Evolutionary conservation across 495 filamentous ascomycete species (phyloP).

Genomic region (Entonaema liquescens): DNA sequence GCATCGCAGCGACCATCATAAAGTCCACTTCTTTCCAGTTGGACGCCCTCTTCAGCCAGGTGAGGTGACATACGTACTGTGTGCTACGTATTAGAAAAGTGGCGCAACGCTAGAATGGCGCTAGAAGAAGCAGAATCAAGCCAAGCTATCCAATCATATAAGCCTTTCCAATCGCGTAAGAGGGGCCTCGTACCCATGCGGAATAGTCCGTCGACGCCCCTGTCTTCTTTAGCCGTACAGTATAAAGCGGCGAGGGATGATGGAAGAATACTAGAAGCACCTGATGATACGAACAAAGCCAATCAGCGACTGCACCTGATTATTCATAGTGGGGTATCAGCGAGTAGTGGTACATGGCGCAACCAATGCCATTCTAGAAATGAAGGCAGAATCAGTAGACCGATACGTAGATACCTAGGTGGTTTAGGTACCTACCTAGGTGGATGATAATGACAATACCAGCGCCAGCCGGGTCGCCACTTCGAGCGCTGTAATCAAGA

Average conservation of each 20-base stretch:
- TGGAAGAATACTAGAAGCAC: slow-evolving; percentile 46
- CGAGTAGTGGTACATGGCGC: slow-evolving; percentile 12
- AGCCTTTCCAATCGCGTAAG: slow-evolving; percentile 25
- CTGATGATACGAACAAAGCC: slow-evolving; percentile 37
- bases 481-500: not conserved
- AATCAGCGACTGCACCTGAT: slow-evolving; percentile 27
- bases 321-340: slow-evolving; percentile 28
- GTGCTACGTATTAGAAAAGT: slow-evolving; percentile 34
- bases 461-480: not conserved
- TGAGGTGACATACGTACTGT: slow-evolving; percentile 19
- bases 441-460: not conserved
- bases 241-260: slow-evolving; percentile 42
- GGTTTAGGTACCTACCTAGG: not conserved
- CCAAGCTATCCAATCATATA: slow-evolving; percentile 41
- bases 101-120: slow-evolving; percentile 52
- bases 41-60: slow-evolving; percentile 33
- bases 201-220: slow-evolving; percentile 39
- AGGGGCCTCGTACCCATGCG: slow-evolving; percentile 40
- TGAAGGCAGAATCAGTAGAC: not conserved
- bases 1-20: slow-evolving; percentile 1
- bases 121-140: slow-evolving; percentile 46
- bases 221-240: slow-evolving; percentile 36
- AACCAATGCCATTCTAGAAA: slow-evolving; percentile 12
- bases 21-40: not conserved
- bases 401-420: not conserved